phyloP scores from a whole-genome alignment of 2,329 filamentous ascomycete species.

The Dactylellina drechsleri region DNA sequence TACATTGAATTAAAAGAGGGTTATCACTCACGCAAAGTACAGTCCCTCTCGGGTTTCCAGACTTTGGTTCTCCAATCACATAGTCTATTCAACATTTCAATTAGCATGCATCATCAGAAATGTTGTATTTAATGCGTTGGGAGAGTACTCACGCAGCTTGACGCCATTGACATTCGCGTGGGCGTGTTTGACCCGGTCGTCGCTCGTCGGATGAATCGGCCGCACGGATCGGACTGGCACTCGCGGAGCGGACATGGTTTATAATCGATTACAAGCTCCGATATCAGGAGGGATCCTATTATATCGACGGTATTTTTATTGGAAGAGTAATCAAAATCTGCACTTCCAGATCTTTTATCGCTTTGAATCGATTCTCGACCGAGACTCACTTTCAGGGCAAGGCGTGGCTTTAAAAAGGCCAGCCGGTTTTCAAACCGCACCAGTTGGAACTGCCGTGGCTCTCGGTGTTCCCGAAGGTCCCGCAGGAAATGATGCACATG shows the following conservation, averaged over 20 bases:
- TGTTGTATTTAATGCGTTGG: conserved; percentile 24
- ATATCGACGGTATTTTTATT: no score
- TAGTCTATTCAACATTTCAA: conserved; percentile 55
- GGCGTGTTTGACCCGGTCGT: conserved; percentile 58
- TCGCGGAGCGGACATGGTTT: conserved; percentile 5
- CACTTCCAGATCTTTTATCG: no score
- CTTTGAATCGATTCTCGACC: no score
- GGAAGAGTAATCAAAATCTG: no score
- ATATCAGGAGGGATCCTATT: no score
- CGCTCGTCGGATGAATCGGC: conserved; percentile 57
- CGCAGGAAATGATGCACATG: background rate
- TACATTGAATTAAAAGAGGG: no score
- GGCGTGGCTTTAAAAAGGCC: no score
- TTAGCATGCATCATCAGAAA: background rate
- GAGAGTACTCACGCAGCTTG: conserved; percentile 57
- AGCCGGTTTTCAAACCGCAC: no score
- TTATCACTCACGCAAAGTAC: conserved; percentile 56
- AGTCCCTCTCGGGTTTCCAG: conserved; percentile 53
- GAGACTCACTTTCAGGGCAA: no score
- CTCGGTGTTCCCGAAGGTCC: no score
- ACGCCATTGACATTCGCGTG: conserved; percentile 58
- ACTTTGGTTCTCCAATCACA: conserved; percentile 57
- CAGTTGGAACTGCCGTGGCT: no score
- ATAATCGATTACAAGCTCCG: no score
- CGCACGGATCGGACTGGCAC: conserved; percentile 35